Percentiles rank a stretch among this genome's conserved stretches.
Conservation (phyloP, 2,329 filamentous ascomycete genomes). For the Penicillium sclerotigenum region DNA sequence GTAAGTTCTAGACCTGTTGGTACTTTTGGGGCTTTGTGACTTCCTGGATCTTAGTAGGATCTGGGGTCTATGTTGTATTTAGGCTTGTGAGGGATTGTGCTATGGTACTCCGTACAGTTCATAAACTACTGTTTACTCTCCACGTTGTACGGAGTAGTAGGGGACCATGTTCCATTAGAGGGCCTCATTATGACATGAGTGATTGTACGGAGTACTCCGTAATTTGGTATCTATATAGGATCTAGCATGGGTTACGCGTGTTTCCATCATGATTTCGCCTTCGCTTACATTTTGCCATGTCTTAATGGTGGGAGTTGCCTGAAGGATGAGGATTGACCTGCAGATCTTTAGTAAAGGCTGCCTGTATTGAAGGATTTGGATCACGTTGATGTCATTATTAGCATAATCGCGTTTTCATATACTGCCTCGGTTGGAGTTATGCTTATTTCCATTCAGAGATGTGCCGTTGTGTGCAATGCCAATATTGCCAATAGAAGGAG, state of each 20-base stretch:
- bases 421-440: neutral
- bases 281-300: neutral
- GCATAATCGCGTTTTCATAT: neutral
- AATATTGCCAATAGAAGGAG: neutral
- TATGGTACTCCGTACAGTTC: neutral
- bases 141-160: neutral
- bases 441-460: neutral
- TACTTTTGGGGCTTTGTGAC: neutral
- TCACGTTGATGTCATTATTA: constrained; percentile 11
- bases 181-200: constrained; percentile 20
- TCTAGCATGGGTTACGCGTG: neutral
- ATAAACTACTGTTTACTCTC: neutral
- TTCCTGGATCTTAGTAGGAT: neutral
- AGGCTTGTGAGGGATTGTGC: neutral
- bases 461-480: neutral
- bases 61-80: neutral
- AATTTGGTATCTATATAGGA: neutral
- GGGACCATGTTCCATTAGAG: neutral
- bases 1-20: neutral
- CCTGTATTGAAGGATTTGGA: neutral
- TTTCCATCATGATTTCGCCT: constrained; percentile 16
- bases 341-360: neutral
- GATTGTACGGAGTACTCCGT: no score
- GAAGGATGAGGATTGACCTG: neutral
- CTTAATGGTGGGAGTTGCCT: neutral